These are phyloP conservation scores for Septoria petroselini DNA, from an alignment of 2,329 filamentous ascomycete genomes.

Conservation along the genomic window DNA sequence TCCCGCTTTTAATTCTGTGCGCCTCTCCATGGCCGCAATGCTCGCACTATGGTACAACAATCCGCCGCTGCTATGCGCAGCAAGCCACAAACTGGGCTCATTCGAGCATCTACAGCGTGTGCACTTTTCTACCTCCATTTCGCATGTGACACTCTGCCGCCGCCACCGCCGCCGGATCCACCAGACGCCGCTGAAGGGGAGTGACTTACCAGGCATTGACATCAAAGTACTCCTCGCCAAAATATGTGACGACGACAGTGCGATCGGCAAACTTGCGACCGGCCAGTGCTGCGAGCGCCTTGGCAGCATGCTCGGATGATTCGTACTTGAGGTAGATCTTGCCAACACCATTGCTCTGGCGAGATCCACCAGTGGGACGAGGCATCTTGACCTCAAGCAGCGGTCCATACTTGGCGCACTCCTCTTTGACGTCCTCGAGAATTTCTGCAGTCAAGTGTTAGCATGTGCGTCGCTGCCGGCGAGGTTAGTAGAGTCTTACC, in stretches of 20 bases:
- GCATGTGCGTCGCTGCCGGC: neutral
- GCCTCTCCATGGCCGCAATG: neutral
- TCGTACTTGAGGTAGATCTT: slow-evolving; percentile 98
- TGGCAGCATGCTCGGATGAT: slow-evolving; percentile 69
- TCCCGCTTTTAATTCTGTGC: slow-evolving; percentile 8
- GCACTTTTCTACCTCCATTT: no score
- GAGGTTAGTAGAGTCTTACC: slow-evolving; percentile 53
- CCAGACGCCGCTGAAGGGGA: neutral
- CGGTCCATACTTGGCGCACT: slow-evolving; percentile 85
- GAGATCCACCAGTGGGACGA: slow-evolving; percentile 75
- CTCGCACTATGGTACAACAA: slow-evolving; percentile 9
- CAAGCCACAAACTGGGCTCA: neutral
- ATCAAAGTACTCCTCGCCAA: slow-evolving; percentile 97
- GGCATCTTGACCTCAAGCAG: slow-evolving; percentile 91
- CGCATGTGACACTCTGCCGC: neutral
- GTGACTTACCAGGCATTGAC: slow-evolving; percentile 72
- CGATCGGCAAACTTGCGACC: slow-evolving; percentile 94
- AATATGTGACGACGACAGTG: slow-evolving; percentile 95
- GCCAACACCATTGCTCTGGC: slow-evolving; percentile 83
- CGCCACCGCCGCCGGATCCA: neutral
- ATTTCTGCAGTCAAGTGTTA: slow-evolving; percentile 65
- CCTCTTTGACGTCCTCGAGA: slow-evolving; percentile 86
- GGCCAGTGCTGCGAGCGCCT: slow-evolving; percentile 83
- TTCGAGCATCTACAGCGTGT: neutral
- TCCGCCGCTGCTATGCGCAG: neutral